Percentiles rank a stretch among this genome's conserved stretches.
Evolutionary conservation across 1,139 yeast species (phyloP).

Genomic region (Blastobotrys raffinosifermentans): DNA sequence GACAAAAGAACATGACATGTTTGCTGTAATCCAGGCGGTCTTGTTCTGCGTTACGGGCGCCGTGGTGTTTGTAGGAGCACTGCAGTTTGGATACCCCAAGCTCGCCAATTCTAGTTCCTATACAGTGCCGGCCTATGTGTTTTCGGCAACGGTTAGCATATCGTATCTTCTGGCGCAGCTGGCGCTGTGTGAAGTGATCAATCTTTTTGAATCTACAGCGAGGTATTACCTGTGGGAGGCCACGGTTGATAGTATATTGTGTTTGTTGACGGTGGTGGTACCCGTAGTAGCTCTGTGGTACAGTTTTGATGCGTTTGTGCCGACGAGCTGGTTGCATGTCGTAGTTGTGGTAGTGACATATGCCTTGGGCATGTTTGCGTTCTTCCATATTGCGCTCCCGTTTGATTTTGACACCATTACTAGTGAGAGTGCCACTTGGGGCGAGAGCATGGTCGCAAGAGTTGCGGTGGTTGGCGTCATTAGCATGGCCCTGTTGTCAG

Average conservation of each 20-base stretch:
- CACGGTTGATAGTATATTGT: conserved; percentile 28
- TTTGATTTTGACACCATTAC: conserved; percentile 13
- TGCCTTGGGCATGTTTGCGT: conserved; percentile 27
- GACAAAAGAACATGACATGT: too few relatives aligned
- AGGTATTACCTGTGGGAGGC: conserved; percentile 32
- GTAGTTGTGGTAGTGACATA: conserved; percentile 19
- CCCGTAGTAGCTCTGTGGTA: conserved; percentile 32
- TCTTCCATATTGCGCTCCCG: conserved; percentile 32
- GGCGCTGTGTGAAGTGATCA: conserved; percentile 37
- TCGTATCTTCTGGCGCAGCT: conserved; percentile 31
- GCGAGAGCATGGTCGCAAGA: conserved; percentile 44
- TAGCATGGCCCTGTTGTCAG: conserved; percentile 63
- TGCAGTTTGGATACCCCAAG: too few relatives aligned
- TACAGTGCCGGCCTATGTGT: too few relatives aligned
- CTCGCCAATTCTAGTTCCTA: too few relatives aligned
- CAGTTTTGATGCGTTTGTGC: conserved; percentile 6
- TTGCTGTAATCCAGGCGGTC: too few relatives aligned
- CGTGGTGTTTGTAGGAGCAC: too few relatives aligned
- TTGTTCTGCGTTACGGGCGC: too few relatives aligned
- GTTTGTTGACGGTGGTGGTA: conserved; percentile 30
- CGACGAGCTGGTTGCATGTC: conserved; percentile 11
- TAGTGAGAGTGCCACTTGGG: conserved; percentile 27
- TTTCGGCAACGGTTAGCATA: conserved; percentile 20
- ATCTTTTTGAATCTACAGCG: conserved; percentile 27
- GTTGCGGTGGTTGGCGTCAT: conserved; percentile 68